phyloP scores from a whole-genome alignment of 2,329 filamentous ascomycete genomes.

The Penicillium sp. region DNA sequence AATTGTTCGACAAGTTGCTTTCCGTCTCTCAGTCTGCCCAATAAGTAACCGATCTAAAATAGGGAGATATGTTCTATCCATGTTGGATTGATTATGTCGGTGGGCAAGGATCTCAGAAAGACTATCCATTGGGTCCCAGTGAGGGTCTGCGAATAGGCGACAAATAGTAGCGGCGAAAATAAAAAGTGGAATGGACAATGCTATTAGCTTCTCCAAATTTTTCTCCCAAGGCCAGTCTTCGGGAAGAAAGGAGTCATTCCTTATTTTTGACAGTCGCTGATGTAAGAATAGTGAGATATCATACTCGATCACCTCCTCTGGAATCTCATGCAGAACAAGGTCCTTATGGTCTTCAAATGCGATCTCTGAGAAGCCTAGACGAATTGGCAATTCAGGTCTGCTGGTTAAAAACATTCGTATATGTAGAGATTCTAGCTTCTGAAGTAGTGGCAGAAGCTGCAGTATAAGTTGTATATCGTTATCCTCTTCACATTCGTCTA shows the following conservation, averaged over 20 bases:
- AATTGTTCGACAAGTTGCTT: slow-evolving; percentile 14
- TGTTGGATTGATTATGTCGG: slow-evolving; percentile 10
- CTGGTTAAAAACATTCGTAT: slow-evolving; percentile 36
- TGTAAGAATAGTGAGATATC: slow-evolving; percentile 33
- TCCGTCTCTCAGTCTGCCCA: background rate
- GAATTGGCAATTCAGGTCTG: slow-evolving; percentile 33
- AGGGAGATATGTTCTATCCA: slow-evolving; percentile 31
- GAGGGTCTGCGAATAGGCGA: slow-evolving; percentile 17
- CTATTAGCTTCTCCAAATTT: slow-evolving; percentile 11
- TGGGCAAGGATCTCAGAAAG: slow-evolving; percentile 10
- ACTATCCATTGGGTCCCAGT: slow-evolving; percentile 17
- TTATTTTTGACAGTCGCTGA: slow-evolving; percentile 25
- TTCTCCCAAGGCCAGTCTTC: slow-evolving; percentile 22
- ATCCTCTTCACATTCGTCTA: slow-evolving; percentile 35
- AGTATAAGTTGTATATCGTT: slow-evolving; percentile 29
- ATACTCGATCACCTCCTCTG: slow-evolving; percentile 25
- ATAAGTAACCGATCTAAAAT: slow-evolving; percentile 21
- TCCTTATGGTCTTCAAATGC: slow-evolving; percentile 24
- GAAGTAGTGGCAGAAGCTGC: slow-evolving; percentile 24
- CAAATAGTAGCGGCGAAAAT: slow-evolving; percentile 28
- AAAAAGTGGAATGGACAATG: slow-evolving; percentile 22
- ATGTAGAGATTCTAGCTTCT: slow-evolving; percentile 13
- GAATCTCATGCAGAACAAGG: slow-evolving; percentile 30
- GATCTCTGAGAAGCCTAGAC: slow-evolving; percentile 28
- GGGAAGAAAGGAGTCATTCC: slow-evolving; percentile 11